phyloP scores from a whole-genome alignment of 2,329 filamentous ascomycete genomes.

The Trichoderma sp. region DNA sequence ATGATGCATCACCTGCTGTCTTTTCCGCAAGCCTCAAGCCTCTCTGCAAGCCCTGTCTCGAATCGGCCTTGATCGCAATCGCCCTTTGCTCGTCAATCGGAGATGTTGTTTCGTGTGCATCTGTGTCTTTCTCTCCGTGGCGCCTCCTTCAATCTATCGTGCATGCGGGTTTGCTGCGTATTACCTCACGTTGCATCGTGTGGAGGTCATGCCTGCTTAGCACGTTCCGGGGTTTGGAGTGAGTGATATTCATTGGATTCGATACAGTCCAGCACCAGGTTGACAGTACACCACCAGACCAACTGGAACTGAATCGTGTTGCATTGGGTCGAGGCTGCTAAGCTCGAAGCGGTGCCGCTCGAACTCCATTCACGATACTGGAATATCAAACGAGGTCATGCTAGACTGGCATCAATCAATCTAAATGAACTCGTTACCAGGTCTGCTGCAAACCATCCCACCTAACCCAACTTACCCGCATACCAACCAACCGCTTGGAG shows the following conservation, averaged over 20 bases:
- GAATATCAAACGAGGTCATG: background rate
- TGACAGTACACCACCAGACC: background rate
- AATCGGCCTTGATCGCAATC: background rate
- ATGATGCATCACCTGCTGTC: background rate
- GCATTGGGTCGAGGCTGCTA: background rate
- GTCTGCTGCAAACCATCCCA: background rate
- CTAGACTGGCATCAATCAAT: background rate
- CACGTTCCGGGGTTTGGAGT: background rate
- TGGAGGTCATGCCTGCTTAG: background rate
- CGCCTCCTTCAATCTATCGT: background rate
- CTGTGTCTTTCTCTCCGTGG: background rate
- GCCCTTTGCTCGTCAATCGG: background rate
- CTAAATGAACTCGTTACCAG: background rate
- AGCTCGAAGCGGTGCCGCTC: background rate
- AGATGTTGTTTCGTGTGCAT: background rate
- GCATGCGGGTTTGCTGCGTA: background rate
- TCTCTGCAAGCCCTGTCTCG: background rate
- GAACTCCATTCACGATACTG: background rate
- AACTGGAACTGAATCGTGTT: background rate
- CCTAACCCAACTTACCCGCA: background rate
- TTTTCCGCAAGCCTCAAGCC: background rate
- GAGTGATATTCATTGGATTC: background rate
- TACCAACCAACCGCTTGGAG: conserved; percentile 2
- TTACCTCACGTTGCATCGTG: background rate
- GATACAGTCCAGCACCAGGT: background rate